Percentiles rank a stretch among this genome's conserved stretches.
Conservation (phyloP, 2,329 filamentous ascomycete species). For the Ceratocystis papillata region DNA sequence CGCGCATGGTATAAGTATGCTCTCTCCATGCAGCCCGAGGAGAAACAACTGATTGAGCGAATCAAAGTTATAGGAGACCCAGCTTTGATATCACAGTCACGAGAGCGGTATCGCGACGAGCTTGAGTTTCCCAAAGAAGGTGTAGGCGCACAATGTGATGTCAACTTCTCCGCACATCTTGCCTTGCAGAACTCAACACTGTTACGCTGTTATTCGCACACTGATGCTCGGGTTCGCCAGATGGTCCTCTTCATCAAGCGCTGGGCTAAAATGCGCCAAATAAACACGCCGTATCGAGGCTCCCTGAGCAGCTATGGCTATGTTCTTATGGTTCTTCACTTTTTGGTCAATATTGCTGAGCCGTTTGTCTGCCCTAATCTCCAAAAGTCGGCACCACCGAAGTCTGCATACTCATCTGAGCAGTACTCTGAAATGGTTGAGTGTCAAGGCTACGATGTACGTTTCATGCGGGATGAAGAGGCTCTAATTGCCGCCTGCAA, state of each 20-base stretch:
- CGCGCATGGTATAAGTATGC: slow-evolving; percentile 27
- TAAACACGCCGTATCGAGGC: slow-evolving; percentile 78
- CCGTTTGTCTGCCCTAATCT: slow-evolving; percentile 81
- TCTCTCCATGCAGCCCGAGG: slow-evolving; percentile 33
- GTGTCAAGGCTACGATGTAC: slow-evolving; percentile 57
- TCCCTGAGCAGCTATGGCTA: slow-evolving; percentile 86
- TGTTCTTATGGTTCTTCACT: slow-evolving; percentile 85
- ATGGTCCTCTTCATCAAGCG: slow-evolving; percentile 81
- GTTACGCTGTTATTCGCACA: slow-evolving; percentile 70
- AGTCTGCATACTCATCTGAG: slow-evolving; percentile 30
- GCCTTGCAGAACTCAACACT: slow-evolving; percentile 75
- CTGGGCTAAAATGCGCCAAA: slow-evolving; percentile 75
- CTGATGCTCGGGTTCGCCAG: slow-evolving; percentile 63
- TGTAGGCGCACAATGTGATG: slow-evolving; percentile 77
- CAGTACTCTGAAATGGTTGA: slow-evolving; percentile 34
- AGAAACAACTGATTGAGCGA: slow-evolving; percentile 32
- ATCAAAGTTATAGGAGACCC: slow-evolving; percentile 41
- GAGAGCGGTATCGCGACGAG: slow-evolving; percentile 44
- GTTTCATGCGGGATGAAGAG: slow-evolving; percentile 66
- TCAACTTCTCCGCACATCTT: slow-evolving; percentile 80
- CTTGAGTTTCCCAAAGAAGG: slow-evolving; percentile 69
- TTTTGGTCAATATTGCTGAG: slow-evolving; percentile 67
- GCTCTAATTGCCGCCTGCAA: slow-evolving; percentile 54
- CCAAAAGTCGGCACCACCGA: slow-evolving; percentile 46
- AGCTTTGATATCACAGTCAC: slow-evolving; percentile 36